Percentiles rank a stretch among this genome's conserved stretches.
Conservation (phyloP, 352 stramenopile genomes). For the Aphanomyces astaci region DNA sequence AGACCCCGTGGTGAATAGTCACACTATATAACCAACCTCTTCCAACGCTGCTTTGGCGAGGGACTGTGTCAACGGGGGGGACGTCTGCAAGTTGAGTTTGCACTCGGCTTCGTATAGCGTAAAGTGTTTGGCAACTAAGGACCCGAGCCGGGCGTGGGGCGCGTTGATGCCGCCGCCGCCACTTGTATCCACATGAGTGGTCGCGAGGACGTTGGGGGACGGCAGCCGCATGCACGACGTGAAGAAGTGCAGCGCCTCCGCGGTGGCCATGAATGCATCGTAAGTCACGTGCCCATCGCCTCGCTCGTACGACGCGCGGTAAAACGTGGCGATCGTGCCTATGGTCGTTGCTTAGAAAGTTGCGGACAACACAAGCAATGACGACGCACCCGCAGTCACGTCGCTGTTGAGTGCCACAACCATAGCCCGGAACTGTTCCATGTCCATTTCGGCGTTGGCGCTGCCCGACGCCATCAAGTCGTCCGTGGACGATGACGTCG, state of each 20-base stretch:
- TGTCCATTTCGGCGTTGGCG: constrained; percentile 64
- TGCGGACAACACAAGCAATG: not conserved
- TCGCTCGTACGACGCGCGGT: constrained; percentile 47
- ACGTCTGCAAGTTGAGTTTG: not conserved
- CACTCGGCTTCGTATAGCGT: constrained; percentile 24
- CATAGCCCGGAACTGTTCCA: constrained; percentile 87
- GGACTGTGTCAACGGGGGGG: constrained; percentile 7
- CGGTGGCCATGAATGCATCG: constrained; percentile 80
- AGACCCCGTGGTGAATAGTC: too few relatives aligned
- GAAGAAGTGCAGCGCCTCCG: constrained; percentile 83
- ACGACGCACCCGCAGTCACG: constrained; percentile 35
- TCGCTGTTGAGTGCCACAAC: constrained; percentile 74
- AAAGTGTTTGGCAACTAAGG: constrained; percentile 26
- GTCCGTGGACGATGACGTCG: not conserved
- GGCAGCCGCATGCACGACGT: constrained; percentile 75
- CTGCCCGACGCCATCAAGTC: not conserved
- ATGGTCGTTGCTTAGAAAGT: not conserved
- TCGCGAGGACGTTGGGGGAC: constrained; percentile 30
- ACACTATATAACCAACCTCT: constrained; percentile 1
- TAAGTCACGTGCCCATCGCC: constrained; percentile 79
- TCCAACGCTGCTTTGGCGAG: not conserved
- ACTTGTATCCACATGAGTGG: not conserved
- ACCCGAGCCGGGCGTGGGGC: constrained; percentile 21
- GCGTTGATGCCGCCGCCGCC: constrained; percentile 12
- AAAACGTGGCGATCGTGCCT: constrained; percentile 49